Percentiles rank a stretch among this genome's conserved stretches.
Evolutionary conservation across 192 early-diverging fungal species (phyloP).

Genomic region (Neocallimastix lanati): DNA sequence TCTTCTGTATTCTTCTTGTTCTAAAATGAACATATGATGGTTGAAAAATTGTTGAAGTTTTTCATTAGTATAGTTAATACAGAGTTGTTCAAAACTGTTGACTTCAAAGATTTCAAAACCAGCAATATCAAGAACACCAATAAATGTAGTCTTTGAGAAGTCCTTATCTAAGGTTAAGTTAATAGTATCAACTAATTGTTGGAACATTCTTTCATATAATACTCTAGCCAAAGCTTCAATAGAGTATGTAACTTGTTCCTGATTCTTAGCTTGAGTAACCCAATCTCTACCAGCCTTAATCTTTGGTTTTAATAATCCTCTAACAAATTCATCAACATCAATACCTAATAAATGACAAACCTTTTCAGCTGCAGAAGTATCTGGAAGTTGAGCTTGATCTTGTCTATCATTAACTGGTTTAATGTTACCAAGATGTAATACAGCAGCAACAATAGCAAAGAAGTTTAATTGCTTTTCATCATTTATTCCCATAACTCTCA

Average conservation of each 20-base stretch:
- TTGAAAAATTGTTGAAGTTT: constrained; percentile 98
- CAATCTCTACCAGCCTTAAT: constrained; percentile 92
- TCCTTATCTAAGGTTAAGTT: constrained; percentile 48
- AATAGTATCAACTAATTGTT: constrained; percentile 69
- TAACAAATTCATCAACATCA: constrained; percentile 67
- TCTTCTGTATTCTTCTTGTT: constrained; percentile 91
- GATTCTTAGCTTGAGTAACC: constrained; percentile 79
- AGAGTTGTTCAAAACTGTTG: constrained; percentile 97
- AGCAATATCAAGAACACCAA: constrained; percentile 96
- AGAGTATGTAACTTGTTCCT: constrained; percentile 67
- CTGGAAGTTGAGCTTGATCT: constrained; percentile 70
- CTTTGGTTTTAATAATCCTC: constrained; percentile 65
- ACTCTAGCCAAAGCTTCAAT: constrained; percentile 80
- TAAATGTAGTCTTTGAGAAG: constrained; percentile 60
- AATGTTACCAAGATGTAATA: constrained; percentile 91
- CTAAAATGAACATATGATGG: constrained; percentile 96
- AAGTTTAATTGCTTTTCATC: constrained; percentile 59
- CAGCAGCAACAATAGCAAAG: constrained; percentile 64
- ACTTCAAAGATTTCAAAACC: constrained; percentile 98
- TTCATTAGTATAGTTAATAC: constrained; percentile 99
- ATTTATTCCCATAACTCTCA: constrained; percentile 65
- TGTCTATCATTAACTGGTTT: constrained; percentile 53
- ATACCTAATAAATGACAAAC: constrained; percentile 91
- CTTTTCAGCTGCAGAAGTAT: constrained; percentile 54
- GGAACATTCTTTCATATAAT: constrained; percentile 93